Base-by-base conservation (phyloP, 805 yeast species). In the Yamadazyma akitaensis region DNA sequence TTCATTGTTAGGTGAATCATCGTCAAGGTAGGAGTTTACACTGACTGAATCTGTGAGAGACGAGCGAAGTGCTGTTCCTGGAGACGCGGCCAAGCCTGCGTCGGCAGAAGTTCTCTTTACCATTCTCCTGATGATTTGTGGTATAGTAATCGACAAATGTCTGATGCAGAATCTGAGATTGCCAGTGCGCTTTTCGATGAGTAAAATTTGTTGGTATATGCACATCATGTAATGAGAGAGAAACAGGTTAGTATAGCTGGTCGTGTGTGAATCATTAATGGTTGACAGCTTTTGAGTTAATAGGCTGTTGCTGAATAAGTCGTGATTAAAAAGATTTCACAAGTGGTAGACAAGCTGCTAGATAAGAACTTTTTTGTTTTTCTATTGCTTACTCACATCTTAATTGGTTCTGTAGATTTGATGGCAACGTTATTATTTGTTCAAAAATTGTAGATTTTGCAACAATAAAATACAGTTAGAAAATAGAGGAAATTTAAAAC, bases 21-120 rank as follows among this genome's bases (percentile, higher is more conserved):
- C 11, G 25, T 14, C 30, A 17, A 6, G 25, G 14, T 16, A 4
- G 16, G 43, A 21, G 14, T 11, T 17, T 14, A 12, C 33, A 19
- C 33, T 38, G 21, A 33, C 3, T 8, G 34, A 26, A 10, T 8
- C 32, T 13, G 32, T 30, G 21, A 11, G 32, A 14, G 37, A 33
- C 11, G 37, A 33, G 13, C 33, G 18, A 26, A 33, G 17, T 5
- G 41, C 26, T 14, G 28, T 13, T 16, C 5, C 42, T n/a, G 42
- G 21, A 26, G 41, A n/a, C 13, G 36, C 24, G 34, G 44, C 46
- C 25, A 36, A 30, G 26, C 34, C 40, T 14, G 41, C 41, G 13
- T 18, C 40, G 33, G 25, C 39, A 28, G 46, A 43, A 28, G 16
- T 48, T 48, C 51, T 48, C 42, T 48, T 48, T 39, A 48, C 51